These are phyloP conservation scores for Globisporangium polare DNA, from an alignment of 352 stramenopile genomes.

Conservation along the genomic window DNA sequence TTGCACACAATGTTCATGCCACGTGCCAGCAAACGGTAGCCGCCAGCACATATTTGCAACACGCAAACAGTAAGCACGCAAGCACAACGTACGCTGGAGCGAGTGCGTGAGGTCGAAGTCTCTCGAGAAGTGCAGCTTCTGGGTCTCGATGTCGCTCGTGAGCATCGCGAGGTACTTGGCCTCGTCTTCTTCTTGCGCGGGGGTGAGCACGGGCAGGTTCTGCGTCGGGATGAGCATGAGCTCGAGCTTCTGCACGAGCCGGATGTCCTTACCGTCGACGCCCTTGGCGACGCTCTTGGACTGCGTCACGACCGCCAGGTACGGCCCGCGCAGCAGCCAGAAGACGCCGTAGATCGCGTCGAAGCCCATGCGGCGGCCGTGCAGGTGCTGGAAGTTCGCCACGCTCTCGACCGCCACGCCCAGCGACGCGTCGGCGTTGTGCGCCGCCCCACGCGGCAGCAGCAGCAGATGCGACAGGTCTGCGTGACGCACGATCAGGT, in stretches of 20 bases:
- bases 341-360: conserved; percentile 82
- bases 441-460: conserved; percentile 29
- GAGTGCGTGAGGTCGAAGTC: conserved; percentile 79
- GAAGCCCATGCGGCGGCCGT: conserved; percentile 70
- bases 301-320: conserved; percentile 69
- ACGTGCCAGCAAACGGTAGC: background rate
- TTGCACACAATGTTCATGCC: no score
- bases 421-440: conserved; percentile 27
- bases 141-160: conserved; percentile 38
- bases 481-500: conserved; percentile 53
- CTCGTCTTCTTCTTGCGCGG: conserved; percentile 56
- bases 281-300: conserved; percentile 53
- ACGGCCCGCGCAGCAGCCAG: conserved; percentile 57
- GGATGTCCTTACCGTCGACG: conserved; percentile 50
- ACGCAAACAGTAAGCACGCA: background rate
- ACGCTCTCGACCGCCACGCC: conserved; percentile 57
- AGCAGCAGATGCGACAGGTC: conserved; percentile 45
- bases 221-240: conserved; percentile 66
- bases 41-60: background rate
- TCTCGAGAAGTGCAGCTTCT: conserved; percentile 71
- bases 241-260: conserved; percentile 53
- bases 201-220: conserved; percentile 41
- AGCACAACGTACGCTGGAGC: conserved; percentile 52
- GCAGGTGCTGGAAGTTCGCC: conserved; percentile 53
- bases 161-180: conserved; percentile 60